These are phyloP conservation scores for Citrus inodora DNA, from an alignment of 345 rosid species.

Conservation along the genomic window DNA sequence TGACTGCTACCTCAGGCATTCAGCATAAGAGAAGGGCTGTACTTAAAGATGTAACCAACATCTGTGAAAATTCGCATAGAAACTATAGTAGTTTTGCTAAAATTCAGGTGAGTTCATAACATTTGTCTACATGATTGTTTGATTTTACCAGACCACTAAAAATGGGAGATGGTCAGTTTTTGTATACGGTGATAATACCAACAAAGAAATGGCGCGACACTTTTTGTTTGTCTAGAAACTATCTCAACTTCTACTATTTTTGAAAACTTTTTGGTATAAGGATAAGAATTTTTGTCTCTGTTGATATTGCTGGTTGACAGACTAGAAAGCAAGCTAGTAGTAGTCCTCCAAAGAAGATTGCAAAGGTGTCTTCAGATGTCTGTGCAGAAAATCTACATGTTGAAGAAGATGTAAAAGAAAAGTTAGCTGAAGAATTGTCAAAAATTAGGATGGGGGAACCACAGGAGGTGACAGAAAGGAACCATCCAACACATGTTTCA, in stretches of 20 bases:
- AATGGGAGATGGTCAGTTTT: background rate
- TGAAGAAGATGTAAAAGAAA: conserved; percentile 50
- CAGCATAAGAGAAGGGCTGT: conserved; percentile 77
- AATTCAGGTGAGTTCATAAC: conserved; percentile 40
- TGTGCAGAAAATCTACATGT: conserved; percentile 31
- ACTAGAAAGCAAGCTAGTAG: conserved; percentile 33
- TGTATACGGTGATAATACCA: conserved; percentile 6
- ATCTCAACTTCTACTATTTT: background rate
- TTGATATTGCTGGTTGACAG: conserved; percentile 38
- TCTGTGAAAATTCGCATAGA: conserved; percentile 24
- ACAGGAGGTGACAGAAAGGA: conserved; percentile 27
- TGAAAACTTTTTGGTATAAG: background rate
- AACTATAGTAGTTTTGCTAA: conserved; percentile 37
- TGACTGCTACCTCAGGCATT: conserved; percentile 25
- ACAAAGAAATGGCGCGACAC: background rate
- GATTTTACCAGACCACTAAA: background rate
- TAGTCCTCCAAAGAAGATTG: conserved; percentile 31
- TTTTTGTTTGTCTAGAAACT: background rate
- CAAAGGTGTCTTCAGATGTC: conserved; percentile 26
- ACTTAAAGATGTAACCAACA: conserved; percentile 73
- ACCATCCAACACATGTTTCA: conserved; percentile 12
- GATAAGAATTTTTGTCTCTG: background rate
- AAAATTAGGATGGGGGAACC: conserved; percentile 67
- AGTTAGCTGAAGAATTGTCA: conserved; percentile 70
- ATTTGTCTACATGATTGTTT: background rate